A percentile compares a stretch with the other conserved stretches of the same genome.
Evolutionary conservation across 495 filamentous ascomycete species (phyloP).

Genomic region (Aspergillus steynii): DNA sequence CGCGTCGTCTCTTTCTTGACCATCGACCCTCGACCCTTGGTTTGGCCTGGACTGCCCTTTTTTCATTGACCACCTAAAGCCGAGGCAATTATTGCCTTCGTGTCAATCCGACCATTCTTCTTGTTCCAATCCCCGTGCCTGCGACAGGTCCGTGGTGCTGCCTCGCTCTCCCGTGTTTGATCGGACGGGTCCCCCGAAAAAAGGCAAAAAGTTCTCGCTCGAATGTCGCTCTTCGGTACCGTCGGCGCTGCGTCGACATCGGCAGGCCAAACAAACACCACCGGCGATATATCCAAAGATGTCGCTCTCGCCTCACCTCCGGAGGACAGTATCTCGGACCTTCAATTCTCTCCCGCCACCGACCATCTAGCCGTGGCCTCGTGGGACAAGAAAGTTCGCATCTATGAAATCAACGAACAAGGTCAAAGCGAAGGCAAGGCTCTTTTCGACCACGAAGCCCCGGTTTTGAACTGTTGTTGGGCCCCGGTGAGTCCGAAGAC

Average conservation of each 20-base stretch:
- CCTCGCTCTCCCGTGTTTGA: neutral
- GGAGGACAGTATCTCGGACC: constrained; percentile 81
- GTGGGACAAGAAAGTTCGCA: constrained; percentile 93
- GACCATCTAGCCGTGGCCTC: constrained; percentile 83
- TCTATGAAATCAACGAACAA: constrained; percentile 78
- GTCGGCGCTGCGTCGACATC: constrained; percentile 43
- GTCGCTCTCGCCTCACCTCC: constrained; percentile 74
- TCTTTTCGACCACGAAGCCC: constrained; percentile 72
- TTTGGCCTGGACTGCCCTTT: neutral
- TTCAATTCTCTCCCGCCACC: constrained; percentile 74
- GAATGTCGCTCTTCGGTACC: constrained; percentile 63
- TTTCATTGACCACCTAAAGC: neutral
- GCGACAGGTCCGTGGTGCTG: neutral
- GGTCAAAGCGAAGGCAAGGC: constrained; percentile 76
- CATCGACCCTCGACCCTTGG: neutral
- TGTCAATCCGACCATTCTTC: neutral
- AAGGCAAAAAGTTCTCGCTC: constrained; percentile 23
- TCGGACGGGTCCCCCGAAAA: neutral
- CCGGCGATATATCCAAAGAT: constrained; percentile 90
- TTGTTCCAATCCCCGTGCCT: constrained; percentile 1
- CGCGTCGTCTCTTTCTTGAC: neutral
- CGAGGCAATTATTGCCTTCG: neutral
- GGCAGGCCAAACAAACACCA: constrained; percentile 62
- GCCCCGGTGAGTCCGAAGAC: constrained; percentile 62
- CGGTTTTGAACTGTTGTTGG: constrained; percentile 79